Percentiles rank a stretch among this genome's conserved stretches.
phyloP scores from a whole-genome alignment of 768 basidiomycete genomes.

The Gautieria morchelliformis region DNA sequence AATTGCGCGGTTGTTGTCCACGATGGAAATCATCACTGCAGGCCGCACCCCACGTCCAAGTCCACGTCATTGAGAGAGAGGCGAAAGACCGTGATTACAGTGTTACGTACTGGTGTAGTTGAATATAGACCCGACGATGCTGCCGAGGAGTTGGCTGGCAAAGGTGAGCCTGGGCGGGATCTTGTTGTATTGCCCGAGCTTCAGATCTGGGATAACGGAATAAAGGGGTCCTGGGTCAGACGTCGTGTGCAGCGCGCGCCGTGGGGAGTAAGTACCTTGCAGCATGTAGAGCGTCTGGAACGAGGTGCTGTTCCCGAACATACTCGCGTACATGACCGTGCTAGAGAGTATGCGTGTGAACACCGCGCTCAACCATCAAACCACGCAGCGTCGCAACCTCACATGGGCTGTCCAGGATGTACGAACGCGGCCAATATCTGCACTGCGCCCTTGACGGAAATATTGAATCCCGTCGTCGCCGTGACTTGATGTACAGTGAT shows the following conservation, averaged over 20 bases:
- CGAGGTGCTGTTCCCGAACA: constrained; percentile 43
- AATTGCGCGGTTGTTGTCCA: constrained; percentile 34
- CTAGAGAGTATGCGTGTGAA: constrained; percentile 17
- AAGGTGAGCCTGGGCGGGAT: constrained; percentile 43
- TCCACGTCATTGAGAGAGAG: background rate
- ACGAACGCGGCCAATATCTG: constrained; percentile 43
- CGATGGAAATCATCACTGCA: constrained; percentile 41
- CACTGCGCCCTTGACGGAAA: constrained; percentile 40
- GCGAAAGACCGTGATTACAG: background rate
- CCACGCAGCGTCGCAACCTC: constrained; percentile 7
- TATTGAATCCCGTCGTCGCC: constrained; percentile 27
- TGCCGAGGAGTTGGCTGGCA: constrained; percentile 37
- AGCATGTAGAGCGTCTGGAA: constrained; percentile 45
- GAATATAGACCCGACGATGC: constrained; percentile 41
- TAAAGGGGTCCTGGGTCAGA: no score
- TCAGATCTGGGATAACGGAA: constrained; percentile 32
- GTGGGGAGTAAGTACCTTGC: constrained; percentile 37
- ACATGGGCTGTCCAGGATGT: constrained; percentile 40
- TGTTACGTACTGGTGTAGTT: constrained; percentile 38
- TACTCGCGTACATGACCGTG: constrained; percentile 45
- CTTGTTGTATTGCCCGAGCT: constrained; percentile 47
- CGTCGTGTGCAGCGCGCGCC: background rate
- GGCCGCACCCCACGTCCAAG: no score
- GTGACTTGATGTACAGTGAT: constrained; percentile 20
- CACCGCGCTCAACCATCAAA: background rate